phyloP scores from a whole-genome alignment of 345 rosid genomes.

The Erysimum cheiranthoides region DNA sequence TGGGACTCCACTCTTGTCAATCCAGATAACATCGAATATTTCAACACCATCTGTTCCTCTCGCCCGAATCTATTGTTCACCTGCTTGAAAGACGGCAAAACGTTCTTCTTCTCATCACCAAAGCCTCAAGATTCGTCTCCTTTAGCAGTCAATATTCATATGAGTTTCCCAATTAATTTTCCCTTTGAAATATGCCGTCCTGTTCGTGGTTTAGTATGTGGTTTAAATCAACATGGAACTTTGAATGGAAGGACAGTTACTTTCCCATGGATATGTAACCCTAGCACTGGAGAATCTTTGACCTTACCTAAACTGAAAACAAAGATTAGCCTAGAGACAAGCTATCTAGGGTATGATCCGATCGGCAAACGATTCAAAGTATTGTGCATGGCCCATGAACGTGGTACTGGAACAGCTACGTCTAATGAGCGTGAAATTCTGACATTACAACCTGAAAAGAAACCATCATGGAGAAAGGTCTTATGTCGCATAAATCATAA shows the following conservation, averaged over 20 bases:
- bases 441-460: too few species aligned
- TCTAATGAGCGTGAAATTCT: too few species aligned
- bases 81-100: neutral
- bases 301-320: neutral
- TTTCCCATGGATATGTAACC: slow-evolving; percentile 12
- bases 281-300: slow-evolving; percentile 15
- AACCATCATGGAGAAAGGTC: too few species aligned
- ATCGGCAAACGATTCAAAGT: neutral
- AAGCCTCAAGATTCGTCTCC: neutral
- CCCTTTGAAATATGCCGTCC: neutral
- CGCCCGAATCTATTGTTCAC: slow-evolving; percentile 12
- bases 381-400: neutral
- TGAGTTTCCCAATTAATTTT: neutral
- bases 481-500: too few species aligned
- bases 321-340: neutral
- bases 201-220: slow-evolving; percentile 16
- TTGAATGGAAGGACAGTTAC: neutral
- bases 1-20: neutral
- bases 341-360: slow-evolving; percentile 9
- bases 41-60: slow-evolving; percentile 1
- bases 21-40: too few species aligned
- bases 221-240: neutral
- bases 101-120: slow-evolving; percentile 19
- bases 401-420: too few species aligned
- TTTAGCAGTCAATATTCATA: neutral